Percentiles rank a stretch among this genome's conserved stretches.
phyloP scores from a whole-genome alignment of 495 filamentous ascomycete genomes.

The Oleoguttula mirabilis region DNA sequence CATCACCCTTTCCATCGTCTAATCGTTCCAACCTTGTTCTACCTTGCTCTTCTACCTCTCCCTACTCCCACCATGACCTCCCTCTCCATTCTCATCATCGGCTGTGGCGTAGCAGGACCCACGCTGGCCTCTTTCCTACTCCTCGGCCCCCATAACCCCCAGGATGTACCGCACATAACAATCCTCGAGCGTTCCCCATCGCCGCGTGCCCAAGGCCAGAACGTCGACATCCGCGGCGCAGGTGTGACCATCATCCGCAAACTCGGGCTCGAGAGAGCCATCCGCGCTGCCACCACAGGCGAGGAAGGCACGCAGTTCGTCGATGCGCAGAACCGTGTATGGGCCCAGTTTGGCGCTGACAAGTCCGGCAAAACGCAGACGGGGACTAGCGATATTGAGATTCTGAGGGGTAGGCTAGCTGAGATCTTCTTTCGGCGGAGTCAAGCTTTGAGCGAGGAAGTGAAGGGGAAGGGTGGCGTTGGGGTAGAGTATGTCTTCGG shows the following conservation, averaged over 20 bases:
- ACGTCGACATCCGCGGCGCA: slow-evolving; percentile 17
- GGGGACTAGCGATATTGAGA: slow-evolving; percentile 30
- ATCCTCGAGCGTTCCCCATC: slow-evolving; percentile 14
- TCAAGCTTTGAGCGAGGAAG: slow-evolving; percentile 3
- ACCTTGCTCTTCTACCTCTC: too few species aligned
- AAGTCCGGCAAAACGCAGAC: slow-evolving; percentile 9
- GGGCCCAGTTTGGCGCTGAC: slow-evolving; percentile 5
- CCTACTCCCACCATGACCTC: too few species aligned
- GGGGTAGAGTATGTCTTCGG: slow-evolving; percentile 18
- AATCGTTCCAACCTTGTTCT: too few species aligned
- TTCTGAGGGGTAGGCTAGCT: slow-evolving; percentile 42
- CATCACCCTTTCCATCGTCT: too few species aligned
- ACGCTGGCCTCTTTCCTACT: slow-evolving; percentile 17
- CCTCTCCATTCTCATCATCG: slow-evolving; percentile 15
- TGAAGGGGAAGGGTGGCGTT: slow-evolving; percentile 2
- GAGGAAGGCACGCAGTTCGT: slow-evolving; percentile 18
- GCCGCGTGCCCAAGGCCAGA: slow-evolving; percentile 15
- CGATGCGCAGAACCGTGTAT: slow-evolving; percentile 6
- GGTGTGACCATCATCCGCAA: slow-evolving; percentile 13
- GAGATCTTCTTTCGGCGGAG: slow-evolving; percentile 23
- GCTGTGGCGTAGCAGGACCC: slow-evolving; percentile 16
- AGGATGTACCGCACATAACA: slow-evolving; percentile 13
- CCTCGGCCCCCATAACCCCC: background rate
- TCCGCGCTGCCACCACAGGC: slow-evolving; percentile 6
- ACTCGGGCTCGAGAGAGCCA: slow-evolving; percentile 13